These are phyloP conservation scores for Tephrocybe sp. DNA, from an alignment of 768 basidiomycete species.

Conservation along the genomic window DNA sequence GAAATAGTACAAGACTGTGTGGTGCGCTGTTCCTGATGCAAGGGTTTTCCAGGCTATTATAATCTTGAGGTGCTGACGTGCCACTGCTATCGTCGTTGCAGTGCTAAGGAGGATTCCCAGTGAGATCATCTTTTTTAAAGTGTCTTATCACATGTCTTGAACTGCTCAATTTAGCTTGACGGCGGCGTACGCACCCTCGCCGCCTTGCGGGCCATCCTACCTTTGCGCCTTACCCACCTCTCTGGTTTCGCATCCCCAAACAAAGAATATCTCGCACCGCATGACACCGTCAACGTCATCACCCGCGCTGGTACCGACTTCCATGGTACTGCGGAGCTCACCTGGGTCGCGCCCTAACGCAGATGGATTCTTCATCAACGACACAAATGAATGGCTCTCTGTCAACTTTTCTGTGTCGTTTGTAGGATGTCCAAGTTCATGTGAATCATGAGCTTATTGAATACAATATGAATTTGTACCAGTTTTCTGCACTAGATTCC, in stretches of 20 bases:
- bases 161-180: slow-evolving; percentile 53
- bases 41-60: too few species aligned
- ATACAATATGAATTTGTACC: too few species aligned
- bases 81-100: too few species aligned
- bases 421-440: too few species aligned
- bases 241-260: slow-evolving; percentile 69
- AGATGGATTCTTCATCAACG: slow-evolving; percentile 54
- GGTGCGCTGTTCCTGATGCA: slow-evolving; percentile 82
- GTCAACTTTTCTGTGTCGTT: too few species aligned
- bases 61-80: too few species aligned
- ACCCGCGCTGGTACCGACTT: slow-evolving; percentile 48
- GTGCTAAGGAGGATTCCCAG: slow-evolving; percentile 84
- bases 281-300: slow-evolving; percentile 73
- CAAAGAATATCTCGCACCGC: slow-evolving; percentile 69
- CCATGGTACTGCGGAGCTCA: slow-evolving; percentile 63
- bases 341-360: slow-evolving; percentile 46
- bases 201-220: slow-evolving; percentile 60
- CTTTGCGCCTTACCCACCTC: slow-evolving; percentile 50
- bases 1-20: slow-evolving; percentile 81
- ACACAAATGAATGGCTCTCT: slow-evolving; percentile 61
- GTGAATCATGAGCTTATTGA: too few species aligned
- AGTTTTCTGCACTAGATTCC: too few species aligned
- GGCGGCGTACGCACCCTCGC: slow-evolving; percentile 81
- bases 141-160: slow-evolving; percentile 4
- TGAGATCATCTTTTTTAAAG: slow-evolving; percentile 36